A percentile compares a stretch with the other conserved stretches of the same genome.
These are phyloP conservation scores for Xylaria acuta DNA, from an alignment of 495 filamentous ascomycete species.

Conservation along the genomic window DNA sequence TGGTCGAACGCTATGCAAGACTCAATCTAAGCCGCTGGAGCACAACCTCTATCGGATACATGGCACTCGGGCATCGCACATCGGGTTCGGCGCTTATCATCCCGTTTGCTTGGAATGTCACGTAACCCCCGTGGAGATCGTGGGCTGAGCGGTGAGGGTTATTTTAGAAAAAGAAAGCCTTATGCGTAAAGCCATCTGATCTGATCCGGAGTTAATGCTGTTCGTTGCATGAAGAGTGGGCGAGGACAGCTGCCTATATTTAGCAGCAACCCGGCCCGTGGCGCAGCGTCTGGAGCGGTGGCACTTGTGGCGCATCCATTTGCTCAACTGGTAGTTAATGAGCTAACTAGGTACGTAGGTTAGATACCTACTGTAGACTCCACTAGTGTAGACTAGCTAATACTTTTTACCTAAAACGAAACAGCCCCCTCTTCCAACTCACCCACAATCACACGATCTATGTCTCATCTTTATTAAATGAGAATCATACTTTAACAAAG, in stretches of 20 bases:
- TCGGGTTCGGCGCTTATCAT: not conserved
- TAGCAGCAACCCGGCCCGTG: constrained; percentile 6
- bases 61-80: not conserved
- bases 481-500: not conserved
- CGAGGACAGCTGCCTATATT: not conserved
- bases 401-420: not conserved
- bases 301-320: not conserved
- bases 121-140: not conserved
- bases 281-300: not conserved
- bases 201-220: not conserved
- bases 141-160: not conserved
- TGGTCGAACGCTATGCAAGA: not conserved
- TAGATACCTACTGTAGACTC: no score
- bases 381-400: not conserved
- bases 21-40: not conserved
- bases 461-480: not conserved
- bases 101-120: not conserved
- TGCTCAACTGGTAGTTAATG: not conserved
- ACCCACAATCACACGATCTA: not conserved
- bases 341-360: no score
- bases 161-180: not conserved
- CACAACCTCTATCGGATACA: not conserved
- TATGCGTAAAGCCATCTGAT: not conserved
- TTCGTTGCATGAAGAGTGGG: not conserved
- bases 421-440: not conserved